Percentiles rank a stretch among this genome's conserved stretches.
These are phyloP conservation scores for Thinopyrum elongatum DNA, from an alignment of 176 grass and related monocot species.

Conservation along the genomic window DNA sequence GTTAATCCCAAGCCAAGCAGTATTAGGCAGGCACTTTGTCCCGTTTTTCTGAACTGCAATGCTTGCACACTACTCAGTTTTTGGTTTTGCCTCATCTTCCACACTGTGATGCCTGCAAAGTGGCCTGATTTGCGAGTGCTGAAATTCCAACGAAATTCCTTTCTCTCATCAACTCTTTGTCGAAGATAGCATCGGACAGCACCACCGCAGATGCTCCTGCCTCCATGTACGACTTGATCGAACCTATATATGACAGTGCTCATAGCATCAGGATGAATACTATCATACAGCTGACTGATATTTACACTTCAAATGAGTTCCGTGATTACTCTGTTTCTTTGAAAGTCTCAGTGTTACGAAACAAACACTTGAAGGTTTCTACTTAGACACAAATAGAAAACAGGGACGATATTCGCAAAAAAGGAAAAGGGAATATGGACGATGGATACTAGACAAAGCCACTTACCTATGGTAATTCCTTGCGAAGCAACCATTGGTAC, in stretches of 20 bases:
- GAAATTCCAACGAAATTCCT: conserved; percentile 61
- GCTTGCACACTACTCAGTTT: neutral
- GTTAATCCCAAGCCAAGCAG: neutral
- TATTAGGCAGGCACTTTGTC: neutral
- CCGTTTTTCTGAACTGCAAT: conserved; percentile 20
- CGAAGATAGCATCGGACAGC: conserved; percentile 87
- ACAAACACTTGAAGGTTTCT: neutral
- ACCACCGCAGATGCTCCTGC: conserved; percentile 74
- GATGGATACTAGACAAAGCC: neutral
- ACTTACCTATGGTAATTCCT: conserved; percentile 65
- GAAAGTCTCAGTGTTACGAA: neutral
- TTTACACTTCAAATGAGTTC: neutral
- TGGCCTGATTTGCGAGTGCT: conserved; percentile 54
- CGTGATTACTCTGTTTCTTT: neutral
- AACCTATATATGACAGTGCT: conserved; percentile 33
- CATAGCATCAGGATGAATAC: neutral
- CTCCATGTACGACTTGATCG: conserved; percentile 56
- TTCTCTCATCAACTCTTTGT: conserved; percentile 58
- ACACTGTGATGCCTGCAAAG: conserved; percentile 31
- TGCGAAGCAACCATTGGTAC: conserved; percentile 92
- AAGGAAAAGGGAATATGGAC: too few species aligned
- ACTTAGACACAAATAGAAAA: neutral
- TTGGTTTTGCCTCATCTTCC: conserved; percentile 27
- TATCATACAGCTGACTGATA: neutral
- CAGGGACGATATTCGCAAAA: neutral